Percentiles rank a stretch among this genome's conserved stretches.
Evolutionary conservation across 208 protist species (phyloP).

Genomic region (Wallacemonas sp.): DNA sequence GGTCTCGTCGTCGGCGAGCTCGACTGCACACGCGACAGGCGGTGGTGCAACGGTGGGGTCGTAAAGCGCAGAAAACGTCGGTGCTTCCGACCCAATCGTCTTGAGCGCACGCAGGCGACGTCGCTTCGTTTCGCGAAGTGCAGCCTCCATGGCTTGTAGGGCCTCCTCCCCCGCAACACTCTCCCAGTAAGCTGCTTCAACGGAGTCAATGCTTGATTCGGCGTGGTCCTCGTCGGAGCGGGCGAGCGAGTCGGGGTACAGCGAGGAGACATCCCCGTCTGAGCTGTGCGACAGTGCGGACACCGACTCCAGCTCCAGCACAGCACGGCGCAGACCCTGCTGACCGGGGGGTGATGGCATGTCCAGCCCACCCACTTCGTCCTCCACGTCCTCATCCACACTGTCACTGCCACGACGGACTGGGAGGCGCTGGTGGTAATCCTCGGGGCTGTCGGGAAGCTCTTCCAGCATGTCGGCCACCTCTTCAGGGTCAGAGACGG

Average conservation of each 20-base stretch:
- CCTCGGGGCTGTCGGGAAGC: not conserved
- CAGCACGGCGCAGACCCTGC: no score
- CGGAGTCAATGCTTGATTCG: not conserved
- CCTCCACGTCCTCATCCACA: constrained; percentile 29
- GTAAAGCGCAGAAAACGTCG: constrained; percentile 52
- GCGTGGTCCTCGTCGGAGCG: constrained; percentile 2
- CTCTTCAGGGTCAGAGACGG: constrained; percentile 3
- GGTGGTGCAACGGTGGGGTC: constrained; percentile 18
- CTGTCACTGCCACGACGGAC: constrained; percentile 21
- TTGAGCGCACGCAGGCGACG: constrained; percentile 34
- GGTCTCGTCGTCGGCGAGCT: not conserved
- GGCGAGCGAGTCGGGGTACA: constrained; percentile 11
- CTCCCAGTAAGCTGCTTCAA: constrained; percentile 11
- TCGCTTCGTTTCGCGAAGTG: constrained; percentile 33
- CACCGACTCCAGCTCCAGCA: constrained; percentile 20
- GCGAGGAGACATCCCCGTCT: constrained; percentile 21
- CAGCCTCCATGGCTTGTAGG: constrained; percentile 41
- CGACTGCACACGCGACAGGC: not conserved
- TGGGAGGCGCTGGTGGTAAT: no score
- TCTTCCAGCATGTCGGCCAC: constrained; percentile 22
- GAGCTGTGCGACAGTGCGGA: constrained; percentile 9
- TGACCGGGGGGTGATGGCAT: no score
- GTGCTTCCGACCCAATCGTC: constrained; percentile 9
- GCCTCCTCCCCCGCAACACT: constrained; percentile 32
- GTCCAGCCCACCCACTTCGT: constrained; percentile 5